Percentiles rank a stretch among this genome's conserved stretches.
Conservation (phyloP, 2,329 filamentous ascomycete genomes). For the Sclerotinia glacialis region DNA sequence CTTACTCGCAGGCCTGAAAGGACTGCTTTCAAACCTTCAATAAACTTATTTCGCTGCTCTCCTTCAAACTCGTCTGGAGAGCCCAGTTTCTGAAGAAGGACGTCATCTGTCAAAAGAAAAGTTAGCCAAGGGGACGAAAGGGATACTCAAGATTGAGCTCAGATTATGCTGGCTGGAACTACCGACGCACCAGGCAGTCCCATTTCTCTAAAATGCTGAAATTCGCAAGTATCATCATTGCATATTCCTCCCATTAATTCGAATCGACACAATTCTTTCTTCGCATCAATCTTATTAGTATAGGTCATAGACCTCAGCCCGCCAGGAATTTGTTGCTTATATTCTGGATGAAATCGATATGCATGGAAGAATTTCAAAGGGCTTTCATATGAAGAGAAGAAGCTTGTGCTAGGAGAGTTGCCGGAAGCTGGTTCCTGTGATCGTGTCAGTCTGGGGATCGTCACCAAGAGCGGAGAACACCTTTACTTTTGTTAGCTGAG, state of each 20-base stretch:
- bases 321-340: constrained; percentile 63
- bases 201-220: constrained; percentile 77
- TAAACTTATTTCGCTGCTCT: constrained; percentile 58
- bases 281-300: constrained; percentile 82
- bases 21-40: constrained; percentile 59
- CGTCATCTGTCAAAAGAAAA: constrained; percentile 56
- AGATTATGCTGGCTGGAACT: constrained; percentile 31
- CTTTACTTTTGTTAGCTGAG: constrained; percentile 34
- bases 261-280: constrained; percentile 70
- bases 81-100: constrained; percentile 70
- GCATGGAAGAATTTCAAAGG: constrained; percentile 79
- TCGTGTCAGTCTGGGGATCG: constrained; percentile 29
- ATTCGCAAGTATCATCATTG: constrained; percentile 68
- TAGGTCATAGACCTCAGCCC: constrained; percentile 90
- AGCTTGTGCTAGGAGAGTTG: constrained; percentile 21
- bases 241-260: constrained; percentile 71
- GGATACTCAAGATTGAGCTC: constrained; percentile 30
- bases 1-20: constrained; percentile 58
- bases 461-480: constrained; percentile 24
- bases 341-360: constrained; percentile 86
- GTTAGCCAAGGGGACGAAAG: constrained; percentile 43
- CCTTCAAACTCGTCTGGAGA: constrained; percentile 61
- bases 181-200: constrained; percentile 68
- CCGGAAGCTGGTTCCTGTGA: constrained; percentile 25
- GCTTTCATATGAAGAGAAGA: constrained; percentile 69